Percentiles rank a stretch among this genome's conserved stretches.
phyloP scores from a whole-genome alignment of 352 stramenopile genomes.

The Globisporangium ultimum region DNA sequence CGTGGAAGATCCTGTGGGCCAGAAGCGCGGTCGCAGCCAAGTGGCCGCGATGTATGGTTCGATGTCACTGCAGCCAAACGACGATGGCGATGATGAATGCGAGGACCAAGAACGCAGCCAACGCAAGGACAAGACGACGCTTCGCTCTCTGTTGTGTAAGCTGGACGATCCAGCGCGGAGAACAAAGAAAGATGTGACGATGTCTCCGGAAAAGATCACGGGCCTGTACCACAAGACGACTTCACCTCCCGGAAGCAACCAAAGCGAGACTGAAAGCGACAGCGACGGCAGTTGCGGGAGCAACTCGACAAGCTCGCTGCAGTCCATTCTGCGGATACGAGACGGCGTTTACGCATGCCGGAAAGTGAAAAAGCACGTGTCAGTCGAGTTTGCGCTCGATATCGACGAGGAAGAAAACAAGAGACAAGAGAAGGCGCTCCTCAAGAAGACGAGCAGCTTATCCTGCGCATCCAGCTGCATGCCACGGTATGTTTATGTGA shows the following conservation, averaged over 20 bases:
- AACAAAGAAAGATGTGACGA: constrained; percentile 1
- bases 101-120: constrained; percentile 9
- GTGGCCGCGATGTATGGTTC: constrained; percentile 31
- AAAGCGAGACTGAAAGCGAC: constrained; percentile 81
- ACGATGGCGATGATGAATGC: constrained; percentile 4
- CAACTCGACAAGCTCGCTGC: constrained; percentile 29
- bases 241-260: constrained; percentile 22
- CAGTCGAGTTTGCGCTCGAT: constrained; percentile 68
- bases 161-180: constrained; percentile 10
- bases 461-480: constrained; percentile 48
- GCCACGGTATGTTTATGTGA: constrained; percentile 30
- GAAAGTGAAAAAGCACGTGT: constrained; percentile 55
- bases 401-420: constrained; percentile 38
- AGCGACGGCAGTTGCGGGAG: constrained; percentile 56
- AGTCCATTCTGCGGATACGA: constrained; percentile 70
- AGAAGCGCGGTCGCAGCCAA: constrained; percentile 11
- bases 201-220: no score
- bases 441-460: constrained; percentile 16
- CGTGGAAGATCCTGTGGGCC: constrained; percentile 25
- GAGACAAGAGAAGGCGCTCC: constrained; percentile 21
- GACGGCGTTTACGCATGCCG: constrained; percentile 28
- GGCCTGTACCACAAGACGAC: constrained; percentile 7
- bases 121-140: constrained; percentile 18
- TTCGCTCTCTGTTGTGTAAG: constrained; percentile 16
- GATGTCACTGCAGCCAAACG: constrained; percentile 20